A percentile compares a stretch with the other conserved stretches of the same genome.
Conservation (phyloP, 2,329 filamentous ascomycete species). For the Aspergillus pseudoglaucus region DNA sequence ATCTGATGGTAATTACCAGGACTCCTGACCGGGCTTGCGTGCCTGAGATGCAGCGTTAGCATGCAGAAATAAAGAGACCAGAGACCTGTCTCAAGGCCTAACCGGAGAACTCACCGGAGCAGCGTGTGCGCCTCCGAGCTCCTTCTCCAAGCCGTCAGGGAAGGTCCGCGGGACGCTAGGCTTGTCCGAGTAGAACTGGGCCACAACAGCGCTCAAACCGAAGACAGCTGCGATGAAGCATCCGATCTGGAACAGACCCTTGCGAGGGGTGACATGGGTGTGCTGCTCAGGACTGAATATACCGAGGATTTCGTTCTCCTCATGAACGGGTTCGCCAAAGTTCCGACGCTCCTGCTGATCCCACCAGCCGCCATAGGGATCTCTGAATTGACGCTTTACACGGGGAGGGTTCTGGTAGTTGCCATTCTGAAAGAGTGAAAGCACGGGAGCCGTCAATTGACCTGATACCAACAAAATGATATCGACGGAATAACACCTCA, state of each 20-base stretch:
- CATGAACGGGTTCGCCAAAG: slow-evolving; percentile 92
- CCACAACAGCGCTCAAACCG: slow-evolving; percentile 61
- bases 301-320: slow-evolving; percentile 89
- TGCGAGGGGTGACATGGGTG: slow-evolving; percentile 70
- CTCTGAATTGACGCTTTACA: slow-evolving; percentile 84
- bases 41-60: slow-evolving; percentile 24
- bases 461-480: neutral
- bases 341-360: slow-evolving; percentile 96
- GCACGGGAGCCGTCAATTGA: slow-evolving; percentile 14
- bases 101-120: slow-evolving; percentile 51
- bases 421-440: slow-evolving; percentile 32
- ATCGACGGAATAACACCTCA: neutral
- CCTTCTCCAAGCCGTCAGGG: slow-evolving; percentile 61
- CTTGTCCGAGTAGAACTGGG: slow-evolving; percentile 65
- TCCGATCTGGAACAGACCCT: slow-evolving; percentile 62
- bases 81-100: neutral
- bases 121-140: slow-evolving; percentile 65
- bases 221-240: slow-evolving; percentile 60
- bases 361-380: slow-evolving; percentile 92
- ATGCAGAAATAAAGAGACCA: neutral
- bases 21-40: slow-evolving; percentile 33
- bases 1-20: slow-evolving; percentile 23
- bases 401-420: slow-evolving; percentile 46
- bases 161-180: slow-evolving; percentile 64
- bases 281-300: slow-evolving; percentile 88